Percentiles rank a stretch among this genome's conserved stretches.
phyloP scores from a whole-genome alignment of 176 grass and related monocot species.

The Ananas comosus region DNA sequence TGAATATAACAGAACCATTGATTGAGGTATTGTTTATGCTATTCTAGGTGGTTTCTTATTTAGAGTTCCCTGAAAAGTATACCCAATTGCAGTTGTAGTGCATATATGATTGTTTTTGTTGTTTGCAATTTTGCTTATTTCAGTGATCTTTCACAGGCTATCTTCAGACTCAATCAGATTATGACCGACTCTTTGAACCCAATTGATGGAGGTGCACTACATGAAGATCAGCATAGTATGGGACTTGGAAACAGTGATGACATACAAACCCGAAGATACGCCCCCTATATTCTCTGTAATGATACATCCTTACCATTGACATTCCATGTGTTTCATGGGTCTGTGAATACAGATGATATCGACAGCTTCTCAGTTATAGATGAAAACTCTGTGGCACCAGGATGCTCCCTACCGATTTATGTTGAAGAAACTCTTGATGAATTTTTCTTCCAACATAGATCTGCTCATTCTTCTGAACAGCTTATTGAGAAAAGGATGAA shows the following conservation, averaged over 20 bases:
- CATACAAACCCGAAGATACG: constrained; percentile 77
- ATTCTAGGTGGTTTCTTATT: constrained; percentile 14
- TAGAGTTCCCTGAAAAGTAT: constrained; percentile 5
- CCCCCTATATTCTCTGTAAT: constrained; percentile 86
- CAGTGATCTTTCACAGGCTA: constrained; percentile 49
- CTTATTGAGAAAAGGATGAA: constrained; percentile 71
- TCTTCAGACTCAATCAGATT: constrained; percentile 75
- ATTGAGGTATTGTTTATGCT: constrained; percentile 57
- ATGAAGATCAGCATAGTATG: constrained; percentile 39
- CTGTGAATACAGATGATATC: constrained; percentile 69
- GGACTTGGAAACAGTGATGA: constrained; percentile 48
- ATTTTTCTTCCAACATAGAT: constrained; percentile 64
- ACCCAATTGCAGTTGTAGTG: not conserved
- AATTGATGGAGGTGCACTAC: constrained; percentile 37
- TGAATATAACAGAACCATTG: constrained; percentile 93
- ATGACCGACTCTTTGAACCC: constrained; percentile 67
- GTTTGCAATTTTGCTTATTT: constrained; percentile 22
- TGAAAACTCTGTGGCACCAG: constrained; percentile 66
- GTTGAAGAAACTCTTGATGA: constrained; percentile 84
- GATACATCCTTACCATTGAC: constrained; percentile 74
- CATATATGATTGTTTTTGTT: not conserved
- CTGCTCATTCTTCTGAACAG: constrained; percentile 58
- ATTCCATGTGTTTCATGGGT: constrained; percentile 74
- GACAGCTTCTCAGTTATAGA: constrained; percentile 51
- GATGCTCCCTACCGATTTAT: constrained; percentile 74